Percentiles rank a stretch among this genome's conserved stretches.
phyloP scores from a whole-genome alignment of 345 rosid species.

The Camelina sativa region DNA sequence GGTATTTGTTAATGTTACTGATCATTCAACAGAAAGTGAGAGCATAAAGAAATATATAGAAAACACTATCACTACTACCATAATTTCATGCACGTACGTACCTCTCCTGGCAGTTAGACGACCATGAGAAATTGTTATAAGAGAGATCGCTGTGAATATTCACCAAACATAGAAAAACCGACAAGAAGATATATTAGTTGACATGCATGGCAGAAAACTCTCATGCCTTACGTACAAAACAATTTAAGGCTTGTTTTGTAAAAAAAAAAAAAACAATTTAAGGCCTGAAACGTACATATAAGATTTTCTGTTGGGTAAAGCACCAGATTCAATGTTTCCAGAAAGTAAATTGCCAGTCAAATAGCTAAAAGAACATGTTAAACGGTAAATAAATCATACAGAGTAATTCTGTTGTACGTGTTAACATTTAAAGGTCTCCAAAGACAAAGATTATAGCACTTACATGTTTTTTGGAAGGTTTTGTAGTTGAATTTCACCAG shows the following conservation, averaged over 20 bases:
- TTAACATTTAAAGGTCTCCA: background rate
- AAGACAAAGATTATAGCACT: background rate
- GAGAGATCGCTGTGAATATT: constrained; percentile 39
- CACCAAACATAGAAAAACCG: background rate
- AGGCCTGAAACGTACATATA: constrained; percentile 30
- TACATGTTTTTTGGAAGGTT: background rate
- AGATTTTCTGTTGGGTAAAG: background rate
- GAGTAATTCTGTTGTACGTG: background rate
- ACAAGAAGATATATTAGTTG: background rate
- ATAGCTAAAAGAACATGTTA: constrained; percentile 31
- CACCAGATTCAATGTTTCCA: constrained; percentile 17
- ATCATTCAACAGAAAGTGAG: constrained; percentile 16
- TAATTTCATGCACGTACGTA: constrained; percentile 6
- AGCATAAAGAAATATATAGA: background rate
- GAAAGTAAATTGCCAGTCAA: constrained; percentile 41
- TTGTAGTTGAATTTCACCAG: constrained; percentile 17
- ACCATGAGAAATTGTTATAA: constrained; percentile 38
- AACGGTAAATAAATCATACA: background rate
- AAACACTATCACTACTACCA: background rate
- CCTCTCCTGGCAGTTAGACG: constrained; percentile 11
- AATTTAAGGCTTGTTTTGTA: background rate
- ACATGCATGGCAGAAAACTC: background rate
- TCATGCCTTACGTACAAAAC: background rate
- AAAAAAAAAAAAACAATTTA: background rate
- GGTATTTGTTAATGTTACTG: constrained; percentile 38